Percentiles rank a stretch among this genome's conserved stretches.
phyloP scores from a whole-genome alignment of 2,329 filamentous ascomycete genomes.

The Penicillium italicum region DNA sequence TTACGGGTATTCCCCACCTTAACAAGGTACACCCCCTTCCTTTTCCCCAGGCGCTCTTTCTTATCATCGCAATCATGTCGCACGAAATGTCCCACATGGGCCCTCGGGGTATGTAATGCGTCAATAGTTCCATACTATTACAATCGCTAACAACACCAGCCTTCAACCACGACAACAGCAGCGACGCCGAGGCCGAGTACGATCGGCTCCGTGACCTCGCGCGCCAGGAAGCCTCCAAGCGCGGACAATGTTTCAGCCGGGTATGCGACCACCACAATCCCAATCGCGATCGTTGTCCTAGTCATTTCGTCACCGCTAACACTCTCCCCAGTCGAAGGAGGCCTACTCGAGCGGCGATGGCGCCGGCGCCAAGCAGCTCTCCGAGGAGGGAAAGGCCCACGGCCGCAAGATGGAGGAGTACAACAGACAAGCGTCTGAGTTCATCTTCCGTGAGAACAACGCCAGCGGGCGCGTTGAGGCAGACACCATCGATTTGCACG shows the following conservation, averaged over 20 bases:
- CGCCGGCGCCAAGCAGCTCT: constrained; percentile 75
- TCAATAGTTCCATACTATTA: neutral
- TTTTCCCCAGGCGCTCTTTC: neutral
- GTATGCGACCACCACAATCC: constrained; percentile 42
- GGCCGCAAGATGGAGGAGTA: constrained; percentile 80
- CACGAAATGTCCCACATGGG: constrained; percentile 45
- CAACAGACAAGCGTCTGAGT: constrained; percentile 87
- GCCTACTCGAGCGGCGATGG: constrained; percentile 84
- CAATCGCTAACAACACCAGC: constrained; percentile 46
- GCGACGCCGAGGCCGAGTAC: constrained; percentile 77
- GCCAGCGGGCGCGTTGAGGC: constrained; percentile 66
- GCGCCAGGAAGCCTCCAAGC: constrained; percentile 73
- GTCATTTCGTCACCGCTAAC: neutral
- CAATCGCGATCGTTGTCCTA: neutral
- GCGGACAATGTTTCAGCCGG: constrained; percentile 70
- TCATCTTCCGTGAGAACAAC: constrained; percentile 95
- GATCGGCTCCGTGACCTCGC: constrained; percentile 84
- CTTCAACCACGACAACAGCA: constrained; percentile 68
- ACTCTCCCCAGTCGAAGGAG: constrained; percentile 55
- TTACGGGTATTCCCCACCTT: constrained; percentile 16
- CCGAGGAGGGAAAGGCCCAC: constrained; percentile 79
- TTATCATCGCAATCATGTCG: constrained; percentile 29
- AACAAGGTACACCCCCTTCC: neutral
- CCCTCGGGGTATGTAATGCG: constrained; percentile 32
- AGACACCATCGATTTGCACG: constrained; percentile 92